phyloP scores from a whole-genome alignment of 768 basidiomycete species.

The Pilatotrama ljubarskyi region DNA sequence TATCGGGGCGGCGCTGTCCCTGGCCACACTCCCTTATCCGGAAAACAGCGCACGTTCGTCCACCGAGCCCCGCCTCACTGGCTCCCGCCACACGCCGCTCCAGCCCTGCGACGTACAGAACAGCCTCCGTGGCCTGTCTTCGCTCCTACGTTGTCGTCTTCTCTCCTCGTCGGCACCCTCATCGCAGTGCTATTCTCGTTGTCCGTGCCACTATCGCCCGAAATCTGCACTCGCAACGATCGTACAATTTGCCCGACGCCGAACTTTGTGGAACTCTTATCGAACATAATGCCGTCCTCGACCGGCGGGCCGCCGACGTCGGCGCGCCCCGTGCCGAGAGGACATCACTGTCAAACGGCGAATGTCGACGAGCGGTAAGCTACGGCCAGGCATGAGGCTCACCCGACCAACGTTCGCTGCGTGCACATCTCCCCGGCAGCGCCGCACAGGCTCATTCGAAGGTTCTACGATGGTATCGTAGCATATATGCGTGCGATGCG shows the following conservation, averaged over 20 bases:
- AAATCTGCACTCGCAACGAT: neutral
- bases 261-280: neutral
- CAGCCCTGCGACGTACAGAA: neutral
- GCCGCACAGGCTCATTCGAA: neutral
- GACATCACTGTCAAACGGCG: neutral
- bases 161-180: neutral
- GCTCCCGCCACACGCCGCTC: neutral
- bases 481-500: neutral
- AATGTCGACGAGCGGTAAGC: neutral
- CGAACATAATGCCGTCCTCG: neutral
- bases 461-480: no score
- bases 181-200: neutral
- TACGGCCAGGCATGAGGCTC: neutral
- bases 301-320: neutral
- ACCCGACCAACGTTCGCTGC: slow-evolving; percentile 17
- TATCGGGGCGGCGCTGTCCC: slow-evolving; percentile 4
- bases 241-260: neutral
- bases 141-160: neutral
- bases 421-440: neutral
- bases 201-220: neutral
- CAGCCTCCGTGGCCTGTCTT: neutral
- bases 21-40: neutral
- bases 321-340: neutral
- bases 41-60: slow-evolving; percentile 21
- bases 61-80: neutral